Conservation (phyloP, 2,329 filamentous ascomycete species). For the Fusarium agapanthi region DNA sequence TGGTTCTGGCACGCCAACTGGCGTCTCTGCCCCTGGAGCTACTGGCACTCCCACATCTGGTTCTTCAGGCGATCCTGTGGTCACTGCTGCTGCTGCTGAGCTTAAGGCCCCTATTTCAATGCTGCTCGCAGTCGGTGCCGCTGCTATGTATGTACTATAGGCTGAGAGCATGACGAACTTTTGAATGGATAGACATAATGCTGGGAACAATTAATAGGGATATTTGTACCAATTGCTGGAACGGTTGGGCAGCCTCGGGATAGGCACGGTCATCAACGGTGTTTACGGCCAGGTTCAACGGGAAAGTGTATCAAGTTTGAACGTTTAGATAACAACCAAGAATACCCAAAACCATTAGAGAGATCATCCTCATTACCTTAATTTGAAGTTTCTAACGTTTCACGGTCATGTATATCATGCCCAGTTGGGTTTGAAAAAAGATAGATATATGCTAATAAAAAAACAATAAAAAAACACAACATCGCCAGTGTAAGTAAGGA, state of each 20-base stretch:
- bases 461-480: not conserved
- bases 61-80: slow-evolving; percentile 24
- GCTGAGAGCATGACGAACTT: not conserved
- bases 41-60: slow-evolving; percentile 34
- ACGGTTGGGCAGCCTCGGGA: slow-evolving; percentile 29
- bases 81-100: slow-evolving; percentile 39
- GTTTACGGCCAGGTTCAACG: slow-evolving; percentile 13
- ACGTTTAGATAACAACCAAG: slow-evolving; percentile 7
- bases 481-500: not conserved
- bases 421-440: not conserved
- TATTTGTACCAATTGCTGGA: slow-evolving; percentile 35
- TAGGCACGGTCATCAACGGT: slow-evolving; percentile 20
- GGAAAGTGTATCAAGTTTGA: slow-evolving; percentile 16
- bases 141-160: slow-evolving; percentile 54
- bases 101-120: slow-evolving; percentile 53
- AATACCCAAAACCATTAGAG: slow-evolving; percentile 21
- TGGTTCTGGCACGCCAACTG: slow-evolving; percentile 5
- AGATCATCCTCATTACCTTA: not conserved
- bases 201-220: slow-evolving; percentile 32
- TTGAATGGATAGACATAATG: slow-evolving; percentile 24
- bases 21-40: slow-evolving; percentile 26
- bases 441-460: not conserved
- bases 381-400: not conserved
- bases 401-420: not conserved
- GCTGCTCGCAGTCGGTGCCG: slow-evolving; percentile 54